Conservation (phyloP, 352 stramenopile genomes). For the Albugo laibachii region DNA sequence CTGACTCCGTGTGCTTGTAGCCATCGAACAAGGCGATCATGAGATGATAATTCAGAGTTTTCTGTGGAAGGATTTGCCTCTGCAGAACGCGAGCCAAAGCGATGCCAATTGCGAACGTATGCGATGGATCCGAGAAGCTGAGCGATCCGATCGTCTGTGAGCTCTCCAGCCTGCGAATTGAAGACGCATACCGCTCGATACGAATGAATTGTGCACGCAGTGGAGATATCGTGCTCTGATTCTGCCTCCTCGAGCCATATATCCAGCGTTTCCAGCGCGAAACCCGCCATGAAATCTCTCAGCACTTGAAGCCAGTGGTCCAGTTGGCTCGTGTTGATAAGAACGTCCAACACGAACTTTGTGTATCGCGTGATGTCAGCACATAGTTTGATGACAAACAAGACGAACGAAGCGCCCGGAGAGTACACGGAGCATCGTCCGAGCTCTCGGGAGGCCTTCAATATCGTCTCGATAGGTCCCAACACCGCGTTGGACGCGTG, state of each 20-base stretch:
- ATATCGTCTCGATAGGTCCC: conserved; percentile 53
- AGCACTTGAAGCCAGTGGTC: conserved; percentile 21
- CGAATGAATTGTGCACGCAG: conserved; percentile 68
- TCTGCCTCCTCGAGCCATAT: conserved; percentile 68
- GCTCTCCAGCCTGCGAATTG: conserved; percentile 43
- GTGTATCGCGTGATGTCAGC: conserved; percentile 63
- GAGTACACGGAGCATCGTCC: conserved; percentile 66
- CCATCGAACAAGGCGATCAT: conserved; percentile 71
- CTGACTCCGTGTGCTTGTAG: conserved; percentile 81
- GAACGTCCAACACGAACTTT: conserved; percentile 38
- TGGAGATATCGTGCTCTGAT: conserved; percentile 48
- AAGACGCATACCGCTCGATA: conserved; percentile 55
- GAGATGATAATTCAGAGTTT: conserved; percentile 29
- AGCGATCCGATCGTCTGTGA: conserved; percentile 38
- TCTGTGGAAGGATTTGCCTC: conserved; percentile 1
- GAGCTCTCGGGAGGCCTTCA: conserved; percentile 62
- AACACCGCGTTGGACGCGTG: conserved; percentile 85
- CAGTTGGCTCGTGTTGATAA: neutral
- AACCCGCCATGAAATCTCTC: conserved; percentile 40
- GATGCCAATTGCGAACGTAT: conserved; percentile 82
- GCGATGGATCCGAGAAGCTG: conserved; percentile 64
- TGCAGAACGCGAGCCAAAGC: conserved; percentile 47
- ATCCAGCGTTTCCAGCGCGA: conserved; percentile 41
- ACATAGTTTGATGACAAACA: conserved; percentile 76
- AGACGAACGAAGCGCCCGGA: conserved; percentile 60